Conservation (phyloP, 805 yeast genomes). For the Metschnikowia cubensis region DNA sequence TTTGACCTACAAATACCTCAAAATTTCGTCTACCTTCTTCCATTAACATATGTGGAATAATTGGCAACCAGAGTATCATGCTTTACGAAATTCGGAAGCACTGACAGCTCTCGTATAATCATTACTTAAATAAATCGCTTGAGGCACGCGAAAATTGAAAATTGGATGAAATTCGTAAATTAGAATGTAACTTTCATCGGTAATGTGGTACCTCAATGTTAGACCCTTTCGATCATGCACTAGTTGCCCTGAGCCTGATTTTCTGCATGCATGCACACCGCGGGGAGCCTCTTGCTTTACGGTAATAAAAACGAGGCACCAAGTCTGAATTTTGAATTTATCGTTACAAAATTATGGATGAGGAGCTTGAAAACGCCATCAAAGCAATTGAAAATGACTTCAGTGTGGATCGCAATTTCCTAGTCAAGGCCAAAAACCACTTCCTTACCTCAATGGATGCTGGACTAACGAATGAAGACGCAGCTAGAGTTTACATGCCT, state of each 20-base stretch:
- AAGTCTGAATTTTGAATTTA: background rate
- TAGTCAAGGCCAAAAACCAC: constrained; percentile 46
- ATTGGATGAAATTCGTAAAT: no score
- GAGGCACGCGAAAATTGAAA: no score
- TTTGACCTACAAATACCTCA: background rate
- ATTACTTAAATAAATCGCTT: background rate
- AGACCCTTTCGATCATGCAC: background rate
- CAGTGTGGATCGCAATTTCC: constrained; percentile 37
- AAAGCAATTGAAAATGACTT: constrained; percentile 40
- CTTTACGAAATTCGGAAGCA: background rate
- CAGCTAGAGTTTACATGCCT: constrained; percentile 49
- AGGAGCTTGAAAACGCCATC: constrained; percentile 22
- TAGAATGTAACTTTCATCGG: no score
- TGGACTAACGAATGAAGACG: constrained; percentile 47
- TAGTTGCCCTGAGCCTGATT: background rate
- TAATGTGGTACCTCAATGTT: background rate
- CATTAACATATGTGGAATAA: background rate
- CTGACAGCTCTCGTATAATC: background rate
- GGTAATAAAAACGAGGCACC: background rate
- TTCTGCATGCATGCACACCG: constrained; percentile 3
- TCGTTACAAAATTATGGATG: constrained; percentile 11
- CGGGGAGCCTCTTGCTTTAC: constrained; percentile 2
- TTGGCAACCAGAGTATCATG: no score
- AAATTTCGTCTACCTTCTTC: background rate
- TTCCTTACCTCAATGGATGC: constrained; percentile 59